These are phyloP conservation scores for Phytophthora ramorum DNA, from an alignment of 352 stramenopile genomes.

Conservation along the genomic window DNA sequence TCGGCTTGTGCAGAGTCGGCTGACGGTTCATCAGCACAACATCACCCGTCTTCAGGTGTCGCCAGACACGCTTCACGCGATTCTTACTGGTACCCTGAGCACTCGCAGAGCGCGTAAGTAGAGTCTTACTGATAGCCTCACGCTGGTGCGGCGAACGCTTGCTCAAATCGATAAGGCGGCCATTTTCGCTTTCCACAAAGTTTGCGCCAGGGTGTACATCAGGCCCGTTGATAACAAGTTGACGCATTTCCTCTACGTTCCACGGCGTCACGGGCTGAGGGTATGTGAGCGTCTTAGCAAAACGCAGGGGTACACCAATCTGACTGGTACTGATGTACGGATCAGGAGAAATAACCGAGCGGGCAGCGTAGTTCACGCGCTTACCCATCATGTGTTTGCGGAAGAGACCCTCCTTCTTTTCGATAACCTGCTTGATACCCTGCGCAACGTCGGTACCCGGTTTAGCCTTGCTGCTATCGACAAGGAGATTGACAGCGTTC, in stretches of 20 bases:
- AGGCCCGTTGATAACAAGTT: slow-evolving; percentile 96
- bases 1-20: slow-evolving; percentile 99
- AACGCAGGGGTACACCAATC: slow-evolving; percentile 98
- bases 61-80: slow-evolving; percentile 96
- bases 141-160: slow-evolving; percentile 94
- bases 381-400: slow-evolving; percentile 99
- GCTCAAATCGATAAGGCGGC: slow-evolving; percentile 94
- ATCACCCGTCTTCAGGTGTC: slow-evolving; percentile 98
- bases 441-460: slow-evolving; percentile 70
- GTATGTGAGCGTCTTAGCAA: slow-evolving; percentile 98
- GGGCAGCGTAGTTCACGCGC: slow-evolving; percentile 99
- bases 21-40: slow-evolving; percentile 99
- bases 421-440: slow-evolving; percentile 98
- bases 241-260: slow-evolving; percentile 98
- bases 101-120: slow-evolving; percentile 91
- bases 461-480: slow-evolving; percentile 84
- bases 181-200: slow-evolving; percentile 97
- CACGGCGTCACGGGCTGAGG: slow-evolving; percentile 97
- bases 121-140: slow-evolving; percentile 95
- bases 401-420: slow-evolving; percentile 99
- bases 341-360: slow-evolving; percentile 99
- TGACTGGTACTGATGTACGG: slow-evolving; percentile 99
- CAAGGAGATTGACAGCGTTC: slow-evolving; percentile 87
- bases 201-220: slow-evolving; percentile 97
- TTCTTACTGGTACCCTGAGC: slow-evolving; percentile 84